Conservation (phyloP, 2,329 filamentous ascomycete species). For the Trichoderma hamatum region DNA sequence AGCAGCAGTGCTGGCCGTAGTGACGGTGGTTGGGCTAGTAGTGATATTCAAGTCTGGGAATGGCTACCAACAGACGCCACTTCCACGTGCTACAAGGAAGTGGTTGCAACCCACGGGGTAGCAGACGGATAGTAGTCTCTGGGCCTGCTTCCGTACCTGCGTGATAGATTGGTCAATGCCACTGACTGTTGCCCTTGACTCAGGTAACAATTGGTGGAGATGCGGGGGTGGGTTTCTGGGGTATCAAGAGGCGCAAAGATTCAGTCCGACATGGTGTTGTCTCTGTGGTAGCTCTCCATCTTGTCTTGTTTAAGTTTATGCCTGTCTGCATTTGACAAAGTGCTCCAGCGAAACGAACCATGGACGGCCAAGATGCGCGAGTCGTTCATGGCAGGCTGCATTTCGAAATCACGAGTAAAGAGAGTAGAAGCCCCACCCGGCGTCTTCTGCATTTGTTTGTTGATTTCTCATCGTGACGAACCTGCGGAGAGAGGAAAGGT, state of each 20-base stretch:
- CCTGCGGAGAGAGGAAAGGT: neutral
- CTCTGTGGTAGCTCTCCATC: neutral
- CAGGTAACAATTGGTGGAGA: neutral
- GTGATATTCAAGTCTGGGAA: neutral
- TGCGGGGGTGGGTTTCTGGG: constrained; percentile 6
- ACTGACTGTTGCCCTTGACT: neutral
- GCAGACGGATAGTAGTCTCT: neutral
- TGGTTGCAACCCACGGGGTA: neutral
- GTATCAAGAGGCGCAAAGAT: constrained; percentile 6
- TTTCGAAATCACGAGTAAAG: neutral
- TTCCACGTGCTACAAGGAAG: neutral
- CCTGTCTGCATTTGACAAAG: neutral
- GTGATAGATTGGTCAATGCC: neutral
- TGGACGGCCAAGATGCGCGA: neutral
- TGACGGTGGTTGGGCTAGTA: neutral
- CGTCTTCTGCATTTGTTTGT: neutral
- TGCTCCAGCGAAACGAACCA: neutral
- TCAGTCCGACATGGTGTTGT: neutral
- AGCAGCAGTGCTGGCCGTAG: neutral
- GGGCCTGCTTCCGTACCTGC: neutral
- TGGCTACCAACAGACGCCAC: neutral
- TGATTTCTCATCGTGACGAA: constrained; percentile 1
- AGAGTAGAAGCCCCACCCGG: neutral
- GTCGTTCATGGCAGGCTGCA: neutral
- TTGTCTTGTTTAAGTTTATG: neutral